Percentiles rank a stretch among this genome's conserved stretches.
phyloP scores from a whole-genome alignment of 768 basidiomycete genomes.

The Tulasnella calospora region DNA sequence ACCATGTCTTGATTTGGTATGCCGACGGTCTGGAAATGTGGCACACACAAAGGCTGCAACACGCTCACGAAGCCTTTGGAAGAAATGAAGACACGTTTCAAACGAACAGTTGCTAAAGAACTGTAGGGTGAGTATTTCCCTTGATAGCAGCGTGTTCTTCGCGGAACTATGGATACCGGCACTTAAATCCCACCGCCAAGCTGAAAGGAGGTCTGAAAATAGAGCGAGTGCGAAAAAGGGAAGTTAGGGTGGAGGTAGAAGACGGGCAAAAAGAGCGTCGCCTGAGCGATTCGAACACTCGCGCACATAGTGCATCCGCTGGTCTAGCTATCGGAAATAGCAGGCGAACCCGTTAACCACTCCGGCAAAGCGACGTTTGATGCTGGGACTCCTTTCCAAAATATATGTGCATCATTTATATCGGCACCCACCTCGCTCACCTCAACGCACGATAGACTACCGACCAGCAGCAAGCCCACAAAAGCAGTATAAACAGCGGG shows the following conservation, averaged over 20 bases:
- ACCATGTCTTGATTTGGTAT: not conserved
- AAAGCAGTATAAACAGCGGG: not conserved
- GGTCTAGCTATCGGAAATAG: conserved; percentile 35
- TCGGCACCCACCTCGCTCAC: not conserved
- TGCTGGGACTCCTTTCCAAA: not conserved
- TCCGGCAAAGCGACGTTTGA: conserved; percentile 25
- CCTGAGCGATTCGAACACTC: conserved; percentile 61
- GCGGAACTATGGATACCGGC: not conserved
- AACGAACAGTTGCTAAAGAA: not conserved
- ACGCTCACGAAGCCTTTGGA: not conserved
- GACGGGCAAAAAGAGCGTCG: conserved; percentile 37
- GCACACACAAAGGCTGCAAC: not conserved
- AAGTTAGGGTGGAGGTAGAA: not conserved
- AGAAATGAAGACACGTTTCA: conserved; percentile 2
- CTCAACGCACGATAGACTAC: not conserved
- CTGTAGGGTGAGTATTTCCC: not conserved
- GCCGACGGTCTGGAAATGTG: not conserved
- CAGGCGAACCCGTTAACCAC: conserved; percentile 42
- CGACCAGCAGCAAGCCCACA: not conserved
- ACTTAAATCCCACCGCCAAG: not conserved
- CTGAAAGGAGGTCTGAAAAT: not conserved
- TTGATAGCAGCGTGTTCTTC: not conserved
- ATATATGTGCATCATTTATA: too few relatives aligned
- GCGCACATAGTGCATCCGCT: conserved; percentile 61
- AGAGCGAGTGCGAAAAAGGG: not conserved